These are phyloP conservation scores for Verruconis gallopava DNA, from an alignment of 2,329 filamentous ascomycete genomes.

Conservation along the genomic window DNA sequence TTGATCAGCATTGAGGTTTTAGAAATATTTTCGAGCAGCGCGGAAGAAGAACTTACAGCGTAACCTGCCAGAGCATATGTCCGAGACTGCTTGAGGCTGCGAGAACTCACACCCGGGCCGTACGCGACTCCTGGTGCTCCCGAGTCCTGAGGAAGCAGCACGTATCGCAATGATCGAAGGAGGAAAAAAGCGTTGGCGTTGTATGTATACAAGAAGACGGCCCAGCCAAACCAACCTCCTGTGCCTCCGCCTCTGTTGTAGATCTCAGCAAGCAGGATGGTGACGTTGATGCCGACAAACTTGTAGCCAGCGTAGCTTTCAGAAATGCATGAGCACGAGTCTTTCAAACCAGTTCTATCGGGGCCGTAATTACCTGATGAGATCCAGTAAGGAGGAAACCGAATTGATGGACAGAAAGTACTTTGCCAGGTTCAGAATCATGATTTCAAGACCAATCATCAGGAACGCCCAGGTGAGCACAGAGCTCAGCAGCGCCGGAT, in stretches of 20 bases:
- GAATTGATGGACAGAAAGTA: not conserved
- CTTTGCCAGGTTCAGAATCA: conserved; percentile 73
- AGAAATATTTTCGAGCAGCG: no score
- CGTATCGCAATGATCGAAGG: conserved; percentile 89
- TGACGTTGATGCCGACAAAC: conserved; percentile 92
- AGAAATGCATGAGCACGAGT: no score
- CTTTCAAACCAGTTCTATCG: no score
- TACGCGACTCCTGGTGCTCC: conserved; percentile 45
- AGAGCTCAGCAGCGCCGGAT: conserved; percentile 83
- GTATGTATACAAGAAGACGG: conserved; percentile 82
- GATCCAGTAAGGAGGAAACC: not conserved
- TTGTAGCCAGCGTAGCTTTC: conserved; percentile 97
- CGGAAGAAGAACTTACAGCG: no score
- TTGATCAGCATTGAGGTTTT: no score
- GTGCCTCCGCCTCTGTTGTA: conserved; percentile 68
- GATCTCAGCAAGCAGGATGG: conserved; percentile 66
- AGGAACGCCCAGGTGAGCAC: conserved; percentile 75
- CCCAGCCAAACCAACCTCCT: conserved; percentile 79
- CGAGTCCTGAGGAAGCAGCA: conserved; percentile 69
- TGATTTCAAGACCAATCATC: conserved; percentile 75
- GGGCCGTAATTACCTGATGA: no score
- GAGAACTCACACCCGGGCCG: conserved; percentile 56
- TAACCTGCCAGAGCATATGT: conserved; percentile 92
- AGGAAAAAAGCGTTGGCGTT: conserved; percentile 90
- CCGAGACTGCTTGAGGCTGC: conserved; percentile 72